Evolutionary conservation across 1,284 basidiomycete genomes (phyloP), one percentile per base, ranked within the genome.

Genomic region (Sutorius eximius): DNA sequence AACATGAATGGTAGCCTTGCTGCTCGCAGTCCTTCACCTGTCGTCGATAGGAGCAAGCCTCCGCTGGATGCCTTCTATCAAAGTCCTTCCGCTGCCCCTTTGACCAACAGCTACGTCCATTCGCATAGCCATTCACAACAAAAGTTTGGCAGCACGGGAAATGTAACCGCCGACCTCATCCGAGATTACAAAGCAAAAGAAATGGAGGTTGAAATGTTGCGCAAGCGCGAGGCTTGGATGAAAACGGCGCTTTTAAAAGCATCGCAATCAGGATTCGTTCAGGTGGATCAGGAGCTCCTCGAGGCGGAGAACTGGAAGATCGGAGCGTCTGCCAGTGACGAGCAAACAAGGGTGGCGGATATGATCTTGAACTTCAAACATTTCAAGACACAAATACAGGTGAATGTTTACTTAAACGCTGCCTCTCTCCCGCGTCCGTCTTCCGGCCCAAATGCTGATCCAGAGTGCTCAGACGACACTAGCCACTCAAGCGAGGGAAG

Each of bases 381-480:
- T 65, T 89, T 96, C 70, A 88, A 90, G 69, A 89, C 93, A 5
- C 82, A 85, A 59, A 82, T 97, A 53, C 93, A 96, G 85, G 94
- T 94, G 58, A 66, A 82, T 75, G 15, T 51, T 16, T 38, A 0
- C 16, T 46, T 57, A 3, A 59, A 60, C 29, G 49, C 47, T 12
- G 34, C 34, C 30, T 34, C 10, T 15, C 3, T 49, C 33, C 48
- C 42, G 16, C 16, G 24, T 42, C 52, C 13, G 54, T 30, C 22
- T 55, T 46, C 16, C 45, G 12, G 37, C 37, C 16, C 48, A 27
- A 42, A 55, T 67, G 38, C 62, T 62, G 37, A 58, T 53, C 48
- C 15, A 27, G 56, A 45, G 45, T 48, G 15, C 38, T 41, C 62
- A 94, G 91, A 81, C 81, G 5, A 78, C 81, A 29, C 79, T 95